phyloP scores from a whole-genome alignment of 495 filamentous ascomycete genomes.

The Daldinia vernicosa region DNA sequence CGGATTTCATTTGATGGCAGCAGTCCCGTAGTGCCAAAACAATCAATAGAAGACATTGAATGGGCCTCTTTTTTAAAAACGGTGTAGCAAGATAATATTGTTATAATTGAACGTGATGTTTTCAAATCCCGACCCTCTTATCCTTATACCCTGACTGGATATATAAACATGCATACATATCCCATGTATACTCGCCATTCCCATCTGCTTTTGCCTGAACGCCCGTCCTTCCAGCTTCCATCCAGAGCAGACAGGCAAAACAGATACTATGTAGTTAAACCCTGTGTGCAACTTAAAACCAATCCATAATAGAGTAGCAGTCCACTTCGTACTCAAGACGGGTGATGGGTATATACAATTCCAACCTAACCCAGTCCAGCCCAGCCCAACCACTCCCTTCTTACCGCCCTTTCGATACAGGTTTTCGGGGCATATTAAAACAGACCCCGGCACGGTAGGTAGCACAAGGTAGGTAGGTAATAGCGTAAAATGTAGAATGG shows the following conservation, averaged over 20 bases:
- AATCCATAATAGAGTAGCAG: neutral
- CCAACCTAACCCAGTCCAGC: neutral
- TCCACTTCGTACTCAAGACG: slow-evolving; percentile 21
- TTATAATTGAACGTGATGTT: slow-evolving; percentile 7
- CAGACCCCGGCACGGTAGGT: neutral
- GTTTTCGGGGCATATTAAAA: neutral
- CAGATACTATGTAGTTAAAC: slow-evolving; percentile 1
- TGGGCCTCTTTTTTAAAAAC: neutral
- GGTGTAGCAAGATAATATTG: neutral
- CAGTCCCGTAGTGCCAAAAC: slow-evolving; percentile 28
- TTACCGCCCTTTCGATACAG: neutral
- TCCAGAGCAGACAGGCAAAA: neutral
- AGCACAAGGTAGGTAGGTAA: neutral
- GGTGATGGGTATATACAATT: slow-evolving; percentile 37
- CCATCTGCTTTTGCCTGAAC: slow-evolving; percentile 6
- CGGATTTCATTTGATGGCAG: slow-evolving; percentile 24
- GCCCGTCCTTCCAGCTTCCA: neutral
- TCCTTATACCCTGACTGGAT: slow-evolving; percentile 1
- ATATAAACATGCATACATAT: slow-evolving; percentile 27
- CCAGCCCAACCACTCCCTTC: neutral
- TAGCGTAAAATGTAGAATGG: neutral
- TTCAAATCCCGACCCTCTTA: neutral
- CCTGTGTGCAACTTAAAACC: neutral
- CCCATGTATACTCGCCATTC: slow-evolving; percentile 4
- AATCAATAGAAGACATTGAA: slow-evolving; percentile 30